phyloP scores from a whole-genome alignment of 768 basidiomycete genomes.

The Pleurotus djamor region DNA sequence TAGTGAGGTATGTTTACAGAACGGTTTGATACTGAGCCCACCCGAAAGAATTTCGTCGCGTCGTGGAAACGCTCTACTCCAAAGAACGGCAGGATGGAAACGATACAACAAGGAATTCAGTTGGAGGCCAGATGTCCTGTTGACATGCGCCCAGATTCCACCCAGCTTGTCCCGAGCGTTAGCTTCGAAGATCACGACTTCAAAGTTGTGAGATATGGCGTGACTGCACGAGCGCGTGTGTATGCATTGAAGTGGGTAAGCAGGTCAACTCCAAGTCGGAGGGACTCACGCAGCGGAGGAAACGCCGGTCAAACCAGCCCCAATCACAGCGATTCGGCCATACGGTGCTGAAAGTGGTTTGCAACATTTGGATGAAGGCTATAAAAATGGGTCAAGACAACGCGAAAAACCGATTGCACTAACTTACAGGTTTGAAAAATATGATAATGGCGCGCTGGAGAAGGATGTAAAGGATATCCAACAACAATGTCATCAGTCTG shows the following conservation, averaged over 20 bases:
- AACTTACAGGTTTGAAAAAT: background rate
- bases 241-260: no score
- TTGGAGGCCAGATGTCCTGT: conserved; percentile 48
- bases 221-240: conserved; percentile 21
- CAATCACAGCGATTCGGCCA: conserved; percentile 47
- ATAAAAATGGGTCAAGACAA: background rate
- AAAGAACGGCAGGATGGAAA: conserved; percentile 44
- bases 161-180: conserved; percentile 27
- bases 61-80: conserved; percentile 41
- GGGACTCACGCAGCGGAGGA: conserved; percentile 43
- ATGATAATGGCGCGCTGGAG: background rate
- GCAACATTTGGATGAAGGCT: conserved; percentile 20
- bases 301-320: conserved; percentile 49
- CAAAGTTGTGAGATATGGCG: conserved; percentile 48
- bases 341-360: conserved; percentile 25
- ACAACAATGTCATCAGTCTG: background rate
- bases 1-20: background rate
- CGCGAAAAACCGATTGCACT: background rate
- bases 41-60: conserved; percentile 49
- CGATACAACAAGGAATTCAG: conserved; percentile 50
- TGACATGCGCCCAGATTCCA: conserved; percentile 52
- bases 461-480: background rate
- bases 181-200: conserved; percentile 49
- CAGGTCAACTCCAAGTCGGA: background rate
- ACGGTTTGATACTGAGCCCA: conserved; percentile 12